Evolutionary conservation across 108 stramenopile species (phyloP), one percentile per base, ranked within the genome.

Genomic region (Conticribra weissflogii): DNA sequence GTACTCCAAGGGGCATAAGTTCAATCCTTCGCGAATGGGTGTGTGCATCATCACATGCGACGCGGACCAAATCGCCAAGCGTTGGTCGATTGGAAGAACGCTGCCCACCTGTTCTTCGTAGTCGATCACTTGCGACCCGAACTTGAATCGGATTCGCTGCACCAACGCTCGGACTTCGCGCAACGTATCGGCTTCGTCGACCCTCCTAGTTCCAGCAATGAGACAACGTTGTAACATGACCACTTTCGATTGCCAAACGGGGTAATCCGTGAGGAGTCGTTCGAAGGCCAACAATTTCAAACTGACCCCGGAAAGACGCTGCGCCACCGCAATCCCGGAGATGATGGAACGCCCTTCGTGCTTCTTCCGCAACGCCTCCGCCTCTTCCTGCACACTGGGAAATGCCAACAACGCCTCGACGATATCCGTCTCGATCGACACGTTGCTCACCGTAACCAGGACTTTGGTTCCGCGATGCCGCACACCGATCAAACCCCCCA

Each of bases 241-340:
- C 27, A 99, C 97, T 62, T 92, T 86, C 4, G 74, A 69, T 56
- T 96, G 85, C 86, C 93, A 97, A 44, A 66, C 61, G 2, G 96
- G 94, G 81, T 97, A 98, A 63, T 99, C 98, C 24, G 85, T 64
- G 50, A 99, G 77, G 19, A 99, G 81, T 5, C 94, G 84, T 59
- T 99, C 98, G 71, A 89, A 99, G 16, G 98, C 98, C 58, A 98
- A 71, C 46, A 99, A 71, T 74, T 99, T 99, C 32, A 98, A 89
- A 48, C 86, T 82, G 9, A 97, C 83, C 17, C 99, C 99, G 51
- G 86, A 85, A 45, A 99, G 81, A 22, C 97, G 90, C 54, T 98
- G 96, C 15, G 89, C 96, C 21, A 96, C 84, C 55, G 97, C 99
- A 33, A 98, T 72, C 22, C 96, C 97, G 33, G 88, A 84, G 54